Conservation (phyloP, 352 stramenopile genomes). For the Phytopythium helicoides region DNA sequence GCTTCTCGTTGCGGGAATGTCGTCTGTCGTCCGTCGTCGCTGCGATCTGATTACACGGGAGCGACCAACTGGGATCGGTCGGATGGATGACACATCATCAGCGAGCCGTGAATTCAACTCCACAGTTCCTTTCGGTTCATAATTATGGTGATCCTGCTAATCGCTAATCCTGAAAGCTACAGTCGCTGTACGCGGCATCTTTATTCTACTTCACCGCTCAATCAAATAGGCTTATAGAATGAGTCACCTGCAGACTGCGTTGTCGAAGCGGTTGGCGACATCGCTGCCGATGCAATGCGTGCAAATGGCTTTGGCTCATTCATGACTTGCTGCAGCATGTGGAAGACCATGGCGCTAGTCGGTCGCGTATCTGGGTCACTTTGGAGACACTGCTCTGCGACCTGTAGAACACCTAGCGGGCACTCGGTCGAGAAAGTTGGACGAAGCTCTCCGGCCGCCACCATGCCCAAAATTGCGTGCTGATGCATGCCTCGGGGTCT, state of each 20-base stretch:
- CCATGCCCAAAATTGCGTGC: conserved; percentile 53
- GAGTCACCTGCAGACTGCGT: conserved; percentile 1
- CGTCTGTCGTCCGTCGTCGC: too few species aligned
- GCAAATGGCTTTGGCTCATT: conserved; percentile 7
- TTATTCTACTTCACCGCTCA: too few species aligned
- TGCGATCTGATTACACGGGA: too few species aligned
- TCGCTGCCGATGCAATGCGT: neutral
- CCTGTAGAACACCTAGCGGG: conserved; percentile 41
- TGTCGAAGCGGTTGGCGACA: conserved; percentile 1
- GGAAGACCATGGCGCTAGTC: conserved; percentile 49
- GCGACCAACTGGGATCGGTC: too few species aligned
- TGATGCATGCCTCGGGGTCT: conserved; percentile 23
- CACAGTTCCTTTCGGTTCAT: too few species aligned
- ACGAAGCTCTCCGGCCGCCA: conserved; percentile 44
- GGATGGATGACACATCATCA: too few species aligned
- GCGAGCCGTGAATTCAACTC: too few species aligned
- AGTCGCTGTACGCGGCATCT: neutral
- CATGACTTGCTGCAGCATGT: conserved; percentile 45
- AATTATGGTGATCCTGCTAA: too few species aligned
- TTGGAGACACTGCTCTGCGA: conserved; percentile 46
- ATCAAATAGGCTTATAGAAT: neutral
- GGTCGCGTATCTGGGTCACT: conserved; percentile 47
- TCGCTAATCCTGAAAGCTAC: too few species aligned
- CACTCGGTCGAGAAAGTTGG: conserved; percentile 53
- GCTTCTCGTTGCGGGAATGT: too few species aligned